These are phyloP conservation scores for Nigrospora oryzae DNA, from an alignment of 2,329 filamentous ascomycete genomes.

Conservation along the genomic window DNA sequence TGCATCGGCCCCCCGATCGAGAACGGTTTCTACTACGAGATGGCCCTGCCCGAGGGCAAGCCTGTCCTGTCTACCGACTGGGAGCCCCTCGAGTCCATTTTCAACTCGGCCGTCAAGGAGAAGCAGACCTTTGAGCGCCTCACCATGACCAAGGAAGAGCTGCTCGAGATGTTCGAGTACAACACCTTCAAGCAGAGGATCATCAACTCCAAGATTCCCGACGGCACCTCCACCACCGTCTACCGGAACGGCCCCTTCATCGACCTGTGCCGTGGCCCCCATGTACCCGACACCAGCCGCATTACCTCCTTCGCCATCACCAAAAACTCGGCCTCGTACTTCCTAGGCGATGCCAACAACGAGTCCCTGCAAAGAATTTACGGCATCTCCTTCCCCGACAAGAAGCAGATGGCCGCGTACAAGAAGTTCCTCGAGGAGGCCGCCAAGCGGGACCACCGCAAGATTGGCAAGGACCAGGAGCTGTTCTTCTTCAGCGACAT, in stretches of 20 bases:
- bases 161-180: constrained; percentile 94
- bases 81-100: constrained; percentile 74
- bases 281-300: constrained; percentile 86
- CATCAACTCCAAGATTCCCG: constrained; percentile 84
- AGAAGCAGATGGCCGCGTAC: constrained; percentile 89
- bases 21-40: constrained; percentile 96
- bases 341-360: constrained; percentile 87
- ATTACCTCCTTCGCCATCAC: constrained; percentile 94
- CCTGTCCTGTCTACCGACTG: constrained; percentile 71
- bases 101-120: constrained; percentile 83
- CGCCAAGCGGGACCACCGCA: constrained; percentile 92
- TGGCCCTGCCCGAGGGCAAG: constrained; percentile 67
- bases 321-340: constrained; percentile 72
- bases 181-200: constrained; percentile 99
- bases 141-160: constrained; percentile 79
- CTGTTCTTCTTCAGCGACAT: constrained; percentile 94
- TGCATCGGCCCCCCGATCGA: constrained; percentile 91
- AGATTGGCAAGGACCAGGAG: constrained; percentile 91
- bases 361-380: constrained; percentile 96
- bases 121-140: constrained; percentile 92
- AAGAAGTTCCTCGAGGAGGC: constrained; percentile 94
- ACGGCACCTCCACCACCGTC: constrained; percentile 86
- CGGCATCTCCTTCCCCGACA: constrained; percentile 90
- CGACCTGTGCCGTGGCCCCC: constrained; percentile 89
- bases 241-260: constrained; percentile 92